A percentile compares a stretch with the other conserved stretches of the same genome.
phyloP scores from a whole-genome alignment of 2,329 filamentous ascomycete species.

The Diaporthe helianthi region DNA sequence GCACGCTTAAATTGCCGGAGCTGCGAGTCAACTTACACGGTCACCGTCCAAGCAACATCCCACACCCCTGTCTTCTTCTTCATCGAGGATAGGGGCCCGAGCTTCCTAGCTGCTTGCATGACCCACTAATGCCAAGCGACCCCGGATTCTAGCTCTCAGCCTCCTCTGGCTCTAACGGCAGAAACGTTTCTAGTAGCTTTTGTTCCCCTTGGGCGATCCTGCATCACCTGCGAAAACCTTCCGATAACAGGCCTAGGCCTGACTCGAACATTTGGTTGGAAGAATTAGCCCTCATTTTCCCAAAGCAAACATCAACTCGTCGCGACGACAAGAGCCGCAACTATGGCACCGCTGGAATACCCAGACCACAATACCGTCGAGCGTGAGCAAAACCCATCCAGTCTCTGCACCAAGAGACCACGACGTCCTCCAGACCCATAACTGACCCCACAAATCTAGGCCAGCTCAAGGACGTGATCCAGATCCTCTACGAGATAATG shows the following conservation, averaged over 20 bases:
- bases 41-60: too few species aligned
- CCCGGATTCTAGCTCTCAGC: slow-evolving; percentile 18
- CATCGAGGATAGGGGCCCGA: background rate
- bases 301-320: background rate
- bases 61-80: background rate
- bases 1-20: background rate
- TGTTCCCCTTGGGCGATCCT: background rate
- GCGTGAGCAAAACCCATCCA: slow-evolving; percentile 34
- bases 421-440: background rate
- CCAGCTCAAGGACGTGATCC: slow-evolving; percentile 67
- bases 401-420: background rate
- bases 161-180: background rate
- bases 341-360: slow-evolving; percentile 40
- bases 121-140: slow-evolving; percentile 5
- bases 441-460: slow-evolving; percentile 46
- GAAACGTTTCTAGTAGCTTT: background rate
- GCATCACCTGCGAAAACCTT: background rate
- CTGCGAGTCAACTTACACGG: background rate
- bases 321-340: slow-evolving; percentile 4
- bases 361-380: slow-evolving; percentile 39
- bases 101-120: slow-evolving; percentile 19
- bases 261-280: background rate
- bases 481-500: slow-evolving; percentile 69
- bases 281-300: background rate
- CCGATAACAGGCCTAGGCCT: too few species aligned